These are phyloP conservation scores for Hirschfeldia incana DNA, from an alignment of 345 rosid genomes.

Conservation along the genomic window DNA sequence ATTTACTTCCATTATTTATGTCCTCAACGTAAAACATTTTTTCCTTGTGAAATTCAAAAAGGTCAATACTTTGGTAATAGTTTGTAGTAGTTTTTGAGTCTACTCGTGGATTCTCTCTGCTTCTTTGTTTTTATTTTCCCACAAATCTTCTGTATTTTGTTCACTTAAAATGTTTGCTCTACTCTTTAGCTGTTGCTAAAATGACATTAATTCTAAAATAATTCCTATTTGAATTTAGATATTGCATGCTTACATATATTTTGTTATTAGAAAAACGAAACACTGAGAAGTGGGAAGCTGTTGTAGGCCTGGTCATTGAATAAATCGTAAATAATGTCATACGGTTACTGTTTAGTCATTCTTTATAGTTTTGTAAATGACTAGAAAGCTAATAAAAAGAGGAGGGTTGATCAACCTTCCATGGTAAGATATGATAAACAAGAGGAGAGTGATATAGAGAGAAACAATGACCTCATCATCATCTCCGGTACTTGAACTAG, in stretches of 20 bases:
- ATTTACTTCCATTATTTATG: conserved; percentile 30
- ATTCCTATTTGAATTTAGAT: not conserved
- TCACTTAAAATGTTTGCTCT: conserved; percentile 4
- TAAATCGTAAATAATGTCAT: not conserved
- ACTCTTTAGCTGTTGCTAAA: conserved; percentile 4
- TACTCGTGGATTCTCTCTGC: conserved; percentile 5
- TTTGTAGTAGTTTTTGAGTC: conserved; percentile 16
- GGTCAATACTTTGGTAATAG: conserved; percentile 26
- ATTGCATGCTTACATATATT: not conserved
- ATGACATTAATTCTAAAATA: conserved; percentile 26
- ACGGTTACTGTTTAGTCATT: not conserved
- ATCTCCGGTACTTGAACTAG: conserved; percentile 46
- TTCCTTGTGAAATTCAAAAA: conserved; percentile 26
- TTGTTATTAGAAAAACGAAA: not conserved
- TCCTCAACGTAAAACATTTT: conserved; percentile 31
- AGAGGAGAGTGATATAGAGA: not conserved
- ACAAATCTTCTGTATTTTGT: conserved; percentile 5
- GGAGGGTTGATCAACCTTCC: not conserved
- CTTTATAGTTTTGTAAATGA: not conserved
- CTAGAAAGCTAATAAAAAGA: not conserved
- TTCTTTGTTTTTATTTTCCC: not conserved
- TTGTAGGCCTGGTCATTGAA: not conserved
- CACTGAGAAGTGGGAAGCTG: not conserved
- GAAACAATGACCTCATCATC: conserved; percentile 31
- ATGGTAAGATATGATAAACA: not conserved